Base-by-base conservation (phyloP, 2,329 filamentous ascomycete species). In the Claviceps sp. region DNA sequence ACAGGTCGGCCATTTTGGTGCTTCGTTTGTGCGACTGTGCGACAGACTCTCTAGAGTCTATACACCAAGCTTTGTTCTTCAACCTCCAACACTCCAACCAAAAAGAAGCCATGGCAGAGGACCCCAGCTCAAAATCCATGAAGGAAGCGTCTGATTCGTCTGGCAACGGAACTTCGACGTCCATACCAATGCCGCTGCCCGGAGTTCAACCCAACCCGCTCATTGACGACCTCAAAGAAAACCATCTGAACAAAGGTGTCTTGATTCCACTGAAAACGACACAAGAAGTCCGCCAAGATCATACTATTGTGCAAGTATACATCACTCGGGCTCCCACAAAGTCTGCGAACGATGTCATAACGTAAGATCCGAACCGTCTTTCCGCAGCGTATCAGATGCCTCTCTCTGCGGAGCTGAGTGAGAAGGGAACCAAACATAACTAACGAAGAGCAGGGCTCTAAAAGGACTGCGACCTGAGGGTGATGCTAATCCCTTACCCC, bases 291-390 rank as follows among this genome's bases (percentile, higher is more conserved):
- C 72, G 75, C 50, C 77, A 81, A 57, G 76, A 79, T 52, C 75
- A 82, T 54, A 68, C 69, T 40, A 69, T 78, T 55, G 75, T 84
- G 48, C 73, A 78, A 54, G 83, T 83, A 51, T 85, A 85, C 64
- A 80, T 88, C 56, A 84, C 87, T 48, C 77, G 84, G 61, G 78
- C 86, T 51, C 86, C 86, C 47, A 79, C 82, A 56, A 86, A 82
- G 66, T 75, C 77, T 59, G 85, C 86, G 58, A 88, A 85, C 65
- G 74, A 77, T 57, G 77, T 89, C 61, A 78, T 93, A 62, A 81
- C 77, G 86, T 89, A 70, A 50, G 53, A 37, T 80, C 16, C 39
- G 34, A 39, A 44, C 4, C 13, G 14, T 4, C 17, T 17, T 8
- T 17, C 8, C 10, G n/a, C 17, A 38, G n/a, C 14, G 5, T n/a